These are phyloP conservation scores for Silene uniflora DNA, from an alignment of 148 eudicot species.

Conservation along the genomic window DNA sequence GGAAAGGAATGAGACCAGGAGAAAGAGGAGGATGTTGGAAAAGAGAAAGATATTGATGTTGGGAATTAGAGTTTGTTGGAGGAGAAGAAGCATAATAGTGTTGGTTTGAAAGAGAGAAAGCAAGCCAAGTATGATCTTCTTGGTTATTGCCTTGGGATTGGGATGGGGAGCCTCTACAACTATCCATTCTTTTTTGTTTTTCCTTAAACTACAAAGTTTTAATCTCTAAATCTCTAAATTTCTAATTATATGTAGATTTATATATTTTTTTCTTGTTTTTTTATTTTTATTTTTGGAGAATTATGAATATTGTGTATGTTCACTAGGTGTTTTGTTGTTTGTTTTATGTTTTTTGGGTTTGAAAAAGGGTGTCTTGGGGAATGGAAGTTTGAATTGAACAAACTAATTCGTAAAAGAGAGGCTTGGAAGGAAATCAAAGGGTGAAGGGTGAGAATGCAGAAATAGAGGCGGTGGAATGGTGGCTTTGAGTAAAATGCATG, in stretches of 20 bases:
- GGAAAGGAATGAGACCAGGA: slow-evolving; percentile 16
- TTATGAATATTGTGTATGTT: neutral
- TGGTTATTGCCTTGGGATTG: neutral
- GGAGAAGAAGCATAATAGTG: slow-evolving; percentile 19
- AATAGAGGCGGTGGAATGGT: slow-evolving; percentile 26
- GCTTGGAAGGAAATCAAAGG: neutral
- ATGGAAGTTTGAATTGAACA: slow-evolving; percentile 22
- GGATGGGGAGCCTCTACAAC: slow-evolving; percentile 15
- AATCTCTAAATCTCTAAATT: neutral
- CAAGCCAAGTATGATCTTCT: slow-evolving; percentile 31
- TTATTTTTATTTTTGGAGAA: neutral
- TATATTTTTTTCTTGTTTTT: neutral
- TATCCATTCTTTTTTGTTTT: slow-evolving; percentile 18
- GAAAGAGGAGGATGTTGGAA: slow-evolving; percentile 27
- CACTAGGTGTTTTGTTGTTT: neutral
- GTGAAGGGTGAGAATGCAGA: slow-evolving; percentile 20
- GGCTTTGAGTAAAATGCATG: slow-evolving; percentile 2
- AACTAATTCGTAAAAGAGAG: too few relatives aligned
- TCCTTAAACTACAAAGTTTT: neutral
- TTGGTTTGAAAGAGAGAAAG: slow-evolving; percentile 30
- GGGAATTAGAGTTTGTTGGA: slow-evolving; percentile 18
- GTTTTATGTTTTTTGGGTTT: slow-evolving; percentile 8
- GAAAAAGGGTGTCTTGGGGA: slow-evolving; percentile 13
- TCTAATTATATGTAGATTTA: neutral
- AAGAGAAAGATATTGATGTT: slow-evolving; percentile 12